Evolutionary conservation across 352 stramenopile genomes (phyloP).

Genomic region (Globisporangium barbulae): DNA sequence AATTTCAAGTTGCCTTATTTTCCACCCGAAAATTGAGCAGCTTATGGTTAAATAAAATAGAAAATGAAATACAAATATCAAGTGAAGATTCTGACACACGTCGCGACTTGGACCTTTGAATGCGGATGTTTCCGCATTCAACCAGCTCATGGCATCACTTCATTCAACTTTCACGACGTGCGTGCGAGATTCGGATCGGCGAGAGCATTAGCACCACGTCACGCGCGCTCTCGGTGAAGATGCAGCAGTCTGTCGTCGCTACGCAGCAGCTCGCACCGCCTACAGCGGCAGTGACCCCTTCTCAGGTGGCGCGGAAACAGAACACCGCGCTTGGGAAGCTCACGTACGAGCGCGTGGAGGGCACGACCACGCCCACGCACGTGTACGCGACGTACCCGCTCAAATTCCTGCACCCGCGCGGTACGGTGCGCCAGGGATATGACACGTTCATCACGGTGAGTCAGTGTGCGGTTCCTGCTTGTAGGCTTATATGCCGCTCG

Average conservation of each 20-base stretch:
- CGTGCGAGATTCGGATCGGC: not conserved
- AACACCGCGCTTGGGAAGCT: slow-evolving; percentile 40
- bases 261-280: not conserved
- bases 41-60: not conserved
- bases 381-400: slow-evolving; percentile 84
- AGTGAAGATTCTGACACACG: not conserved
- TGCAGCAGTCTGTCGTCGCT: slow-evolving; percentile 2
- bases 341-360: slow-evolving; percentile 68
- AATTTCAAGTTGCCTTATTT: not conserved
- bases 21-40: not conserved
- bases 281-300: not conserved
- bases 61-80: not conserved
- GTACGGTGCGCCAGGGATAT: slow-evolving; percentile 51
- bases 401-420: slow-evolving; percentile 82
- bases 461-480: not conserved
- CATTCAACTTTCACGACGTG: not conserved
- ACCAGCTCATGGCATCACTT: not conserved
- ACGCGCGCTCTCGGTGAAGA: slow-evolving; percentile 1
- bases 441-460: slow-evolving; percentile 76
- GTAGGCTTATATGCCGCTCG: not conserved
- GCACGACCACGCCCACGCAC: slow-evolving; percentile 57
- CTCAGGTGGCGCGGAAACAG: slow-evolving; percentile 1
- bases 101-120: not conserved
- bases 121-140: not conserved
- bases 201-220: not conserved